Base-by-base conservation (phyloP, 2,329 filamentous ascomycete genomes). In the Akanthomyces lecanii region DNA sequence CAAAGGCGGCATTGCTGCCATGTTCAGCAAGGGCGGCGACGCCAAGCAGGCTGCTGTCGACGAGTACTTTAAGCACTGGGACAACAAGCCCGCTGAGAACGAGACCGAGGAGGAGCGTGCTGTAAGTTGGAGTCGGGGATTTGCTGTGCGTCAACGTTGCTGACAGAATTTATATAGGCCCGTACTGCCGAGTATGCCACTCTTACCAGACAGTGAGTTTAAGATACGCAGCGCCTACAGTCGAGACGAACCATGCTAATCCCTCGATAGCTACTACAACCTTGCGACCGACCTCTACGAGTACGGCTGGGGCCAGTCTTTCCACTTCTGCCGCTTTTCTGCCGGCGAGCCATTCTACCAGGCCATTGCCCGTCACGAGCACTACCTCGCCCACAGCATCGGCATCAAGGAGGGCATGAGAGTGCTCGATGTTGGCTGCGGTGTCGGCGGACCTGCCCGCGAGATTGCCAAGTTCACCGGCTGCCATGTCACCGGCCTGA, bases 381-480 rank as follows among this genome's bases (percentile, higher is more conserved):
- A 99, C 82, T 98, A 97, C 81, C 89, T 99, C 36, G 95, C 95
- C 53, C 87, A 93, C 78, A 86, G 87, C 76, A 96, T 97, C 76
- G 88, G 89, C 67, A 88, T 99, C 73, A 86, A 89, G 76, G 88
- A 93, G 73, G 87, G 87, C 71, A 94, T 95, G 88, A 90, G 86
- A 73, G 94, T 98, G 21, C 83, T 99, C 36, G 95, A 99, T 73
- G 95, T 99, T 64, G 95, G 95, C 65, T 99, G 95, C 72, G 95
- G 95, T 84, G 92, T 98, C 62, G 95, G 95, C 71, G 95, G 95
- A 53, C 95, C 95, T 25, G 95, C 94, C 7, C 87, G 93, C 66
- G 93, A 98, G 81, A 98, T 99, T 71, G 91, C 91, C 79, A 96
- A 96, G 79, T 99, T 99, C 80, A 89, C 91, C 12, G 94, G 91